Evolutionary conservation across 495 filamentous ascomycete species (phyloP).

Genomic region (Penicillium salamii): DNA sequence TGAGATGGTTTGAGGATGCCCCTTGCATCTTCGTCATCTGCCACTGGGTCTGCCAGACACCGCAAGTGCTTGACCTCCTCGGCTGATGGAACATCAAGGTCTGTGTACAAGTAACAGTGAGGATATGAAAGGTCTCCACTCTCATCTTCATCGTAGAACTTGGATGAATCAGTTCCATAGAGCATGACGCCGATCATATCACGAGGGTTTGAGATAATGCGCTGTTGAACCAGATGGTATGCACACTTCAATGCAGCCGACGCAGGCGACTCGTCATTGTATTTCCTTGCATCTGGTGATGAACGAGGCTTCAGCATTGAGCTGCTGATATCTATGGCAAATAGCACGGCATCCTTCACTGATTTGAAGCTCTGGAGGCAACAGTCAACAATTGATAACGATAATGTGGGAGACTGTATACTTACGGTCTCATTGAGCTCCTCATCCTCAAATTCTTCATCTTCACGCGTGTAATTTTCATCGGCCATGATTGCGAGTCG

Average conservation of each 20-base stretch:
- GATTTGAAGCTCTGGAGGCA: conserved; percentile 73
- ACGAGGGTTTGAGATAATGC: conserved; percentile 93
- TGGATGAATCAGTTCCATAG: conserved; percentile 85
- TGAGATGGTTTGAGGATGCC: conserved; percentile 66
- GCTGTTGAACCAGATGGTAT: conserved; percentile 92
- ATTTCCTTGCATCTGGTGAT: conserved; percentile 65
- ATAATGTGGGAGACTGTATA: conserved; percentile 7
- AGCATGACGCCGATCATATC: conserved; percentile 99
- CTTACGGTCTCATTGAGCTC: conserved; percentile 70
- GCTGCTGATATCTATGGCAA: conserved; percentile 90
- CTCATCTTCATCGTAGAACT: conserved; percentile 70
- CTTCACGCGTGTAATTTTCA: conserved; percentile 37
- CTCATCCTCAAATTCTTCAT: conserved; percentile 61
- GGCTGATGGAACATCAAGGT: conserved; percentile 84
- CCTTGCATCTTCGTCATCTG: conserved; percentile 63
- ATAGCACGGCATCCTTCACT: conserved; percentile 93
- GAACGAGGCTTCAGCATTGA: conserved; percentile 78
- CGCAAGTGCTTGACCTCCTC: conserved; percentile 80
- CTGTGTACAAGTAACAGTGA: conserved; percentile 87
- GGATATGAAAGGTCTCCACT: conserved; percentile 68
- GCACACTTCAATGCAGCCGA: conserved; percentile 91
- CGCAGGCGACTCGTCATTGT: conserved; percentile 65
- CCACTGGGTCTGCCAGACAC: conserved; percentile 64
- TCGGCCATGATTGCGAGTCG: conserved; percentile 39
- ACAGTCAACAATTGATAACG: conserved; percentile 2